Evolutionary conservation across 768 basidiomycete genomes (phyloP), one percentile per base, ranked within the genome.

Genomic region (Mrakia gelida): DNA sequence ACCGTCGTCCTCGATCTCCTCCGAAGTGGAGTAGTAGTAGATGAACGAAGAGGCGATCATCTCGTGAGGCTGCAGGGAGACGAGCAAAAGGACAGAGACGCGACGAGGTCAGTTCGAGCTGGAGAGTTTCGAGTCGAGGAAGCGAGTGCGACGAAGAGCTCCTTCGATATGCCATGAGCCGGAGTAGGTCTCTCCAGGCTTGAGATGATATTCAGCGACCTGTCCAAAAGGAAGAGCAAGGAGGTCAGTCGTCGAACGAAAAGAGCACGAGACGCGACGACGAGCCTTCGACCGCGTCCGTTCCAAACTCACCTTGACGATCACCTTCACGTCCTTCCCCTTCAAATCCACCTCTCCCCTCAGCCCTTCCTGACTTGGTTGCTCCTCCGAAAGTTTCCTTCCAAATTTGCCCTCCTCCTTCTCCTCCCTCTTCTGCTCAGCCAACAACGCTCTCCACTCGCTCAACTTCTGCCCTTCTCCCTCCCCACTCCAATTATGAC

Each of bases 121-220:
- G 26, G 56, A 30, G 30, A 43, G n/a, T 28, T 18, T 2, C 45
- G 38, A 72, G 18, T 45, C 7, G 34, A n/a, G 54, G 54, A 56
- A 56, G 54, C 8, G 28, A 32, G 38, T 3, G 38, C 8, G 38
- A 52, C 76, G 9, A 28, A 77, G 71, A 56, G 77, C 77, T 23
- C 77, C 77, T 34, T 78, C 77, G 30, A 78, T 72, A 34, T 78
- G 77, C 71, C 77, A 78, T 1, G 71, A 73, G 30, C 77, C 77
- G 61, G 72, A 43, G 62, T 78, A 78, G 8, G 26, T 43, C 71
- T 78, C 61, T 15, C 77, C 77, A 8, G 77, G 77, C n/a, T 49
- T 61, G 61, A 78, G 71, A 18, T 73, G 71, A 26, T 78, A 78
- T 61, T 78, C 72, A 3, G 77, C 77, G 56, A 72, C 71, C 56